Conservation (phyloP, 1,284 basidiomycete species). For the Sphaerobolus stellatus region DNA sequence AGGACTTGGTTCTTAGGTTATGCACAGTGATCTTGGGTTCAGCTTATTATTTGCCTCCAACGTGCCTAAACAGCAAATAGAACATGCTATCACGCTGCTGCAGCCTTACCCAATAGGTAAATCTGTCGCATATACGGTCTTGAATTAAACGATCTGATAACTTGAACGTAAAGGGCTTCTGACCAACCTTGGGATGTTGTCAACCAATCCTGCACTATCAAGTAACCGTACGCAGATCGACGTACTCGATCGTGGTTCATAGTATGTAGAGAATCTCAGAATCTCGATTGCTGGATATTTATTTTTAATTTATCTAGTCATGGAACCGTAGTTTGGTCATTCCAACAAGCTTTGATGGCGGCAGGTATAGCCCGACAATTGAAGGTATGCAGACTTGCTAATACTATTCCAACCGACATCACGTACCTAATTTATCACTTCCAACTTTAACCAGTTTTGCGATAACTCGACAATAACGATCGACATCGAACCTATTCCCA, state of each 20-base stretch:
- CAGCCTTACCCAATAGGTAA: conserved; percentile 43
- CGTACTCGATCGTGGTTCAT: conserved; percentile 38
- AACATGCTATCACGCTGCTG: conserved; percentile 37
- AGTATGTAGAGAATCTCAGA: conserved; percentile 17
- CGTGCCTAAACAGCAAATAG: conserved; percentile 31
- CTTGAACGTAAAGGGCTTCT: conserved; percentile 30
- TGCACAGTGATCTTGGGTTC: conserved; percentile 42
- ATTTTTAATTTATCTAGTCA: conserved; percentile 23
- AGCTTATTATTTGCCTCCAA: conserved; percentile 38
- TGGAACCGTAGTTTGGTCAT: conserved; percentile 44
- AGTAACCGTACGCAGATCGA: conserved; percentile 36
- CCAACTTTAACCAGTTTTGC: conserved; percentile 27
- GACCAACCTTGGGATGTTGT: conserved; percentile 45
- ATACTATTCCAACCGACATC: background rate
- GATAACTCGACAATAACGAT: conserved; percentile 20
- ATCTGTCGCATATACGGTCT: background rate
- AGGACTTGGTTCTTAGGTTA: conserved; percentile 20
- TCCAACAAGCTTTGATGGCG: conserved; percentile 46
- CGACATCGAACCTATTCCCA: conserved; percentile 18
- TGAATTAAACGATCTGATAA: background rate
- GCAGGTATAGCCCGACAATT: conserved; percentile 40
- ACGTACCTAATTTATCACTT: background rate
- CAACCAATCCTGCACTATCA: conserved; percentile 44
- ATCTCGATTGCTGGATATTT: background rate
- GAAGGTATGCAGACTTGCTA: background rate